Evolutionary conservation across 202 grass and related monocot genomes (phyloP), one percentile per base, ranked within the genome.

Genomic region (Tripidium arundinaceum): DNA sequence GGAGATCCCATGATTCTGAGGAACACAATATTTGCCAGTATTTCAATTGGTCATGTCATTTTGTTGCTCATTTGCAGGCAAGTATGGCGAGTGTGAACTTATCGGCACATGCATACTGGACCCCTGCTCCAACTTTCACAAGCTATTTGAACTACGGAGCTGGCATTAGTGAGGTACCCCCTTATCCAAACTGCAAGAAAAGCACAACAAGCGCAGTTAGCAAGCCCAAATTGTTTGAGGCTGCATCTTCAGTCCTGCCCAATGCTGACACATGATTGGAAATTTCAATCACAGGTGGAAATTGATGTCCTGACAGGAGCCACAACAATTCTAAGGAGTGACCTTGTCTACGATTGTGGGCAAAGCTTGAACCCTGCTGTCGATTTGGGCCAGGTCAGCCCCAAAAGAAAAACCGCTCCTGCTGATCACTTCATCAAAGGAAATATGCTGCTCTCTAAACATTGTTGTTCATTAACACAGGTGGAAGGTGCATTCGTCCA

Each of bases 331-430:
- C 75, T 97, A 49, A 80, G 90, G 43, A 89, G 83, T 69, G 93
- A 97, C 54, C 87, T 97, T 3, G 52, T 74, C 42, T 97, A 97
- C 28, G 90, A 97, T 72, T 97, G 90, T 8, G 93, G 93, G 11
- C 86, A 91, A 79, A 97, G 93, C 85, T 77, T 97, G 65, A 93
- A 97, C 58, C 93, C 93, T 59, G 93, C 93, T 12, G 90, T 97
- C 3, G 93, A 97, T 78, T 70, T 97, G 21, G 93, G 93, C 9
- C 93, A 97, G 93, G 93, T 97, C 40, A 88, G 73, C 3, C 13
- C 43, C 5, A 24, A 25, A 41, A 19, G 1, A 61, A 3, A 11
- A 16, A 36, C 15, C 50, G 52, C 21, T 33, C 6, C 27, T 18
- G 21, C 60, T 47, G 15, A 68, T 19, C 36, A 68, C 15, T 49